phyloP scores from a whole-genome alignment of 257 asterid species.

The Scutellaria minor region DNA sequence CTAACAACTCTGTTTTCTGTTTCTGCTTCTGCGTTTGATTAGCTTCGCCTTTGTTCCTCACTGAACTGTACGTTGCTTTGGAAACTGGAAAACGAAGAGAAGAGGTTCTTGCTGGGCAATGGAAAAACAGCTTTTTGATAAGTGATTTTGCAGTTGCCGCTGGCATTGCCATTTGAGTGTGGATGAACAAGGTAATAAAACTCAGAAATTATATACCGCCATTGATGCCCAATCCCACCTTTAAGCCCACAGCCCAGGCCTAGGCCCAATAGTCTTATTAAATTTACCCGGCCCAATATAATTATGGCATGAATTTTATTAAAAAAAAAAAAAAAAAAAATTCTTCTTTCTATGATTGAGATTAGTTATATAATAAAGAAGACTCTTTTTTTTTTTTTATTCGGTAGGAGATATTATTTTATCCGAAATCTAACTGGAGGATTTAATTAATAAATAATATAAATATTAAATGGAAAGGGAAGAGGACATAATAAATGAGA shows the following conservation, averaged over 20 bases:
- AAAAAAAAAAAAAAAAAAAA: no score
- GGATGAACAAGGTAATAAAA: background rate
- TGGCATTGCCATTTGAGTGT: slow-evolving; percentile 48
- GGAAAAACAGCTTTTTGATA: slow-evolving; percentile 45
- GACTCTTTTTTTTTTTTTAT: no score
- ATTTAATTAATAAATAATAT: no score
- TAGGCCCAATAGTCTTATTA: no score
- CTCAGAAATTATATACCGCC: background rate
- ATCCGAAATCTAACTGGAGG: no score
- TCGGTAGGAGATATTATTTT: no score
- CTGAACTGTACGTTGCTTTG: slow-evolving; percentile 24
- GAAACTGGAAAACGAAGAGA: slow-evolving; percentile 38
- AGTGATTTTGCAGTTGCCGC: slow-evolving; percentile 54
- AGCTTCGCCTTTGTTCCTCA: slow-evolving; percentile 36
- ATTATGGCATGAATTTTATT: no score
- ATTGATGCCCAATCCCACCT: background rate
- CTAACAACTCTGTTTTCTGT: slow-evolving; percentile 47
- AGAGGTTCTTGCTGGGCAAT: slow-evolving; percentile 34
- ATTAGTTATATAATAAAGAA: no score
- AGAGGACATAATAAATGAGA: slow-evolving; percentile 11
- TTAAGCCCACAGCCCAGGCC: background rate
- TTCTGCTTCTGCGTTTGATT: slow-evolving; percentile 38
- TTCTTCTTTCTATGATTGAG: no score
- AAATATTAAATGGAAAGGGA: background rate
- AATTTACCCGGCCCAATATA: no score